A percentile compares a stretch with the other conserved stretches of the same genome.
Evolutionary conservation across 2,329 filamentous ascomycete species (phyloP).

Genomic region (Apiospora rasikravindrae): DNA sequence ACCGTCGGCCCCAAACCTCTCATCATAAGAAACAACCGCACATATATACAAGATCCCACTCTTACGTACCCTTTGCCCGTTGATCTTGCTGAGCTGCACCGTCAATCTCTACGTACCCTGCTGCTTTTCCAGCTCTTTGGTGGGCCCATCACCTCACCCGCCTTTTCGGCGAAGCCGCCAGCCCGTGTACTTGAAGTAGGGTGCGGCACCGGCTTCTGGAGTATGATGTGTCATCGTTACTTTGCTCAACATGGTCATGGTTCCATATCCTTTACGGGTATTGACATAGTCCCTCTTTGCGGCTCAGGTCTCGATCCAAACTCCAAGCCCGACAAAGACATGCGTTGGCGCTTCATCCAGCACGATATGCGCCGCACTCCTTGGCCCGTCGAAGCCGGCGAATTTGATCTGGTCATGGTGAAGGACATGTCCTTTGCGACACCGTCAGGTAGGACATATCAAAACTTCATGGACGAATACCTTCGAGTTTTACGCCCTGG

Average conservation of each 20-base stretch:
- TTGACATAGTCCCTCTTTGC: constrained; percentile 80
- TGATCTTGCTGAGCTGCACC: constrained; percentile 85
- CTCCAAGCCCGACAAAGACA: constrained; percentile 68
- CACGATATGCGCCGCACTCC: constrained; percentile 80
- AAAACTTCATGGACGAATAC: constrained; percentile 71
- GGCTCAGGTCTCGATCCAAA: constrained; percentile 43
- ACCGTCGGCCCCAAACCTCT: constrained; percentile 56
- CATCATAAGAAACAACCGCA: constrained; percentile 76
- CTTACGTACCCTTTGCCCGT: constrained; percentile 84
- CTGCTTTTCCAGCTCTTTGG: constrained; percentile 83
- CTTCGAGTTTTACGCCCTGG: constrained; percentile 78
- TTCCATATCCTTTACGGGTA: constrained; percentile 77
- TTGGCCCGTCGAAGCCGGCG: constrained; percentile 77
- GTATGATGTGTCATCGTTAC: constrained; percentile 83
- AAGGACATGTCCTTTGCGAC: constrained; percentile 78
- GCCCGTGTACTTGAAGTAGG: constrained; percentile 82
- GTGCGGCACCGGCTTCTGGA: constrained; percentile 90
- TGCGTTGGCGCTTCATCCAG: constrained; percentile 88
- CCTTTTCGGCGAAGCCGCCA: constrained; percentile 70
- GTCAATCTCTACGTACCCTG: constrained; percentile 84
- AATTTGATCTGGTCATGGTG: constrained; percentile 88
- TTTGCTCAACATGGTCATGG: constrained; percentile 71
- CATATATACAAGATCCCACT: constrained; percentile 77
- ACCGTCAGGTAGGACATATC: constrained; percentile 47
- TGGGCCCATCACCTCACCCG: constrained; percentile 75